Evolutionary conservation across 1,139 yeast species (phyloP).

Genomic region (Blastobotrys ciferrii): DNA sequence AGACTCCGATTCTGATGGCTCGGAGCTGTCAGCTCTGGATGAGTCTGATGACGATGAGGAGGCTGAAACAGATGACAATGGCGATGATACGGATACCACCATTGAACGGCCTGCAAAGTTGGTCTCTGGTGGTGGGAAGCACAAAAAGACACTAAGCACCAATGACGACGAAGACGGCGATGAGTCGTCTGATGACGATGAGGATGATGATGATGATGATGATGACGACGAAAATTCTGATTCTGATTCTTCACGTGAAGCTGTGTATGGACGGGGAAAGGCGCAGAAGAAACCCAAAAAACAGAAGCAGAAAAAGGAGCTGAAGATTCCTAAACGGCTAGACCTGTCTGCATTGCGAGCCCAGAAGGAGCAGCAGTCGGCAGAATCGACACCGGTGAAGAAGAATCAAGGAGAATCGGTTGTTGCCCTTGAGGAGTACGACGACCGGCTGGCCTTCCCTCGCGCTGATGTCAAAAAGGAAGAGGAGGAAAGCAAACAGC

Average conservation of each 20-base stretch:
- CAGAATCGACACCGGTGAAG: conserved; percentile 10
- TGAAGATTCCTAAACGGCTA: conserved; percentile 27
- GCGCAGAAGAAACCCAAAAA: conserved; percentile 11
- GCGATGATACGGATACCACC: conserved; percentile 17
- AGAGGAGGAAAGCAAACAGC: conserved; percentile 12
- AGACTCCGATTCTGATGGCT: conserved; percentile 7
- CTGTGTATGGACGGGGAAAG: neutral
- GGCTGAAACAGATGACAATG: conserved; percentile 17
- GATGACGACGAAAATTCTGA: conserved; percentile 21
- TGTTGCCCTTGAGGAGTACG: conserved; percentile 23
- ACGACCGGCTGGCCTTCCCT: conserved; percentile 20
- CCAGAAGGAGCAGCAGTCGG: conserved; percentile 19
- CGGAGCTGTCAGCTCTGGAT: conserved; percentile 10
- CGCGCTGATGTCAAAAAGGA: conserved; percentile 17
- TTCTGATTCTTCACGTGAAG: conserved; percentile 13
- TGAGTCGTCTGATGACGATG: conserved; percentile 18
- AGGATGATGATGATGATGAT: conserved; percentile 21
- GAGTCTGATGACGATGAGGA: conserved; percentile 16
- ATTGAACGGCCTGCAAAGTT: conserved; percentile 17
- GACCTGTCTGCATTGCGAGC: conserved; percentile 25
- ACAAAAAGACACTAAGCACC: conserved; percentile 14
- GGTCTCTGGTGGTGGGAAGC: conserved; percentile 15
- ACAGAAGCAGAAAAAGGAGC: conserved; percentile 20
- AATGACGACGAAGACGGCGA: conserved; percentile 18
- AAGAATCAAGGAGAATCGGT: conserved; percentile 16